Conservation (phyloP, 2,329 filamentous ascomycete genomes). For the Endothia cerciana region DNA sequence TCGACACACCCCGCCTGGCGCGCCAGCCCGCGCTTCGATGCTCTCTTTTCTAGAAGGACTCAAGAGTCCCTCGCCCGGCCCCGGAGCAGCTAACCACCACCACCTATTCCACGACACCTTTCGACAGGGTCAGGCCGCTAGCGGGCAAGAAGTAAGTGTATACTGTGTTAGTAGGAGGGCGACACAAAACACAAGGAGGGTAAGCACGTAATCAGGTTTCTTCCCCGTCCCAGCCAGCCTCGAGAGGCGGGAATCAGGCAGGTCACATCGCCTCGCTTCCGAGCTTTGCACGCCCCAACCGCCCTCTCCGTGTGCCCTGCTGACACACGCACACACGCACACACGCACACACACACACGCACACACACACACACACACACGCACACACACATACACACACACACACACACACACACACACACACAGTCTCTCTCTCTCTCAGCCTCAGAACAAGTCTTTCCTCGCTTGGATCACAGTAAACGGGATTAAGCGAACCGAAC, state of each 20-base stretch:
- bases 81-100: background rate
- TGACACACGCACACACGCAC: too few species aligned
- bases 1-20: background rate
- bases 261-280: slow-evolving; percentile 3
- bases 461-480: background rate
- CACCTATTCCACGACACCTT: background rate
- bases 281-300: background rate
- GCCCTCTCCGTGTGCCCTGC: background rate
- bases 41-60: background rate
- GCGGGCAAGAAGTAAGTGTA: background rate
- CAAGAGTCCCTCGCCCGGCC: background rate
- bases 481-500: background rate
- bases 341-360: too few species aligned
- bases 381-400: too few species aligned
- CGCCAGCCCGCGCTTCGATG: background rate
- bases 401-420: background rate
- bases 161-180: background rate
- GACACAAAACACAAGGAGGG: background rate
- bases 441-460: background rate
- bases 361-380: too few species aligned
- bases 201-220: background rate
- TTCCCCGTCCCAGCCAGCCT: background rate
- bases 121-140: background rate
- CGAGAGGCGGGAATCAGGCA: slow-evolving; percentile 2
- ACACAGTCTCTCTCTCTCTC: background rate